These are phyloP conservation scores for Amanita pseudoporphyria DNA, from an alignment of 768 basidiomycete species.

Conservation along the genomic window DNA sequence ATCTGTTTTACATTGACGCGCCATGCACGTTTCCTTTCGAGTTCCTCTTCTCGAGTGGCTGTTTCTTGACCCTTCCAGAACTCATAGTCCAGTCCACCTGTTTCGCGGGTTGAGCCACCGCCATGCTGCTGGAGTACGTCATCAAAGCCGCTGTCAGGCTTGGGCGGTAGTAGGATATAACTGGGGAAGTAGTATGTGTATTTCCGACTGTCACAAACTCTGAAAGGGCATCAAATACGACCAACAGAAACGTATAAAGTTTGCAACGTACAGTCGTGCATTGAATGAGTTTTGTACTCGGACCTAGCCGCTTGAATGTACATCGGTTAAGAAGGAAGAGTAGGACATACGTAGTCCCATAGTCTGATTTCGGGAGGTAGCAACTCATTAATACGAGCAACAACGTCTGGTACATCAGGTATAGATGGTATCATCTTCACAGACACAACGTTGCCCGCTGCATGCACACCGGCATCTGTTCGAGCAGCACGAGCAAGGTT, in stretches of 20 bases:
- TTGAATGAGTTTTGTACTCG: conserved; percentile 79
- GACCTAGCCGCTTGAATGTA: conserved; percentile 26
- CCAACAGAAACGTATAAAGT: neutral
- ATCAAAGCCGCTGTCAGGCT: conserved; percentile 58
- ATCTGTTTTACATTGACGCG: conserved; percentile 47
- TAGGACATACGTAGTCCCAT: conserved; percentile 74
- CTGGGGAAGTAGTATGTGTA: conserved; percentile 97
- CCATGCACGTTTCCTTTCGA: conserved; percentile 63
- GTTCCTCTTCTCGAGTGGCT: conserved; percentile 45
- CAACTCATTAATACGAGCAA: conserved; percentile 69
- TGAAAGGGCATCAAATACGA: conserved; percentile 21
- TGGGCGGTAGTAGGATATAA: conserved; percentile 87
- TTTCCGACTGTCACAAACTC: conserved; percentile 88
- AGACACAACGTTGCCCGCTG: conserved; percentile 89
- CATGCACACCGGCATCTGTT: conserved; percentile 96
- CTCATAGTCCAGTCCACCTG: conserved; percentile 26
- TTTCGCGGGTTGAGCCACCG: conserved; percentile 15
- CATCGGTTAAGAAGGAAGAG: neutral
- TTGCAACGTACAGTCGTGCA: conserved; percentile 49
- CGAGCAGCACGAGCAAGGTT: conserved; percentile 81
- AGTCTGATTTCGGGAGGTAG: conserved; percentile 88
- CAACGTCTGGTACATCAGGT: conserved; percentile 62
- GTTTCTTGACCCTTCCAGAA: conserved; percentile 52
- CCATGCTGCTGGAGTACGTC: conserved; percentile 29
- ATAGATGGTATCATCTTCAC: conserved; percentile 80